Percentiles rank a stretch among this genome's conserved stretches.
Conservation (phyloP, 805 yeast genomes). For the Wickerhamiella azyma region DNA sequence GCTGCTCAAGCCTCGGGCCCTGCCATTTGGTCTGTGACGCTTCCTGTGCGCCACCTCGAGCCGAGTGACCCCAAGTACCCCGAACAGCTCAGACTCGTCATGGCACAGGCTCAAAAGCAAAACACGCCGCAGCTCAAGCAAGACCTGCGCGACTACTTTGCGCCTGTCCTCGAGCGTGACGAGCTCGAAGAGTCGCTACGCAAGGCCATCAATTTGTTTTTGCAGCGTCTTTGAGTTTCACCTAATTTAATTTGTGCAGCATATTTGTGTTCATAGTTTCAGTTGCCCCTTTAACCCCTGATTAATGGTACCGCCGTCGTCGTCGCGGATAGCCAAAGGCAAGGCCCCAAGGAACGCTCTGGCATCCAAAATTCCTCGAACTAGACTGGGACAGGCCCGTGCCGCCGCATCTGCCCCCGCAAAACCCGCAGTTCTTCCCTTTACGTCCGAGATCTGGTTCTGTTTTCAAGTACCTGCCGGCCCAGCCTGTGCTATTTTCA, state of each 20-base stretch:
- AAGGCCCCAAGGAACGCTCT: too few species aligned
- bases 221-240: background rate
- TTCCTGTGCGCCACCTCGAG: slow-evolving; percentile 48
- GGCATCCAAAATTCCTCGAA: too few species aligned
- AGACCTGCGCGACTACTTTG: slow-evolving; percentile 17
- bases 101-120: slow-evolving; percentile 43
- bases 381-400: too few species aligned
- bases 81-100: slow-evolving; percentile 49
- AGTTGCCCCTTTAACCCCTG: background rate
- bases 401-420: too few species aligned
- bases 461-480: background rate
- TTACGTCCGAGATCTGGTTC: background rate
- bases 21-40: slow-evolving; percentile 42
- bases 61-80: slow-evolving; percentile 35
- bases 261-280: too few species aligned
- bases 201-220: slow-evolving; percentile 18
- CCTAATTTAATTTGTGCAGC: too few species aligned
- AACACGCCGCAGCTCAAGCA: slow-evolving; percentile 16
- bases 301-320: too few species aligned
- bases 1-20: slow-evolving; percentile 26
- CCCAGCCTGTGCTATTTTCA: background rate
- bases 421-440: too few species aligned
- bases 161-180: slow-evolving; percentile 7
- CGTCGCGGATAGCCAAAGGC: too few species aligned
- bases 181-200: slow-evolving; percentile 15